phyloP scores from a whole-genome alignment of 2,329 filamentous ascomycete genomes.

The Nemania sp. region DNA sequence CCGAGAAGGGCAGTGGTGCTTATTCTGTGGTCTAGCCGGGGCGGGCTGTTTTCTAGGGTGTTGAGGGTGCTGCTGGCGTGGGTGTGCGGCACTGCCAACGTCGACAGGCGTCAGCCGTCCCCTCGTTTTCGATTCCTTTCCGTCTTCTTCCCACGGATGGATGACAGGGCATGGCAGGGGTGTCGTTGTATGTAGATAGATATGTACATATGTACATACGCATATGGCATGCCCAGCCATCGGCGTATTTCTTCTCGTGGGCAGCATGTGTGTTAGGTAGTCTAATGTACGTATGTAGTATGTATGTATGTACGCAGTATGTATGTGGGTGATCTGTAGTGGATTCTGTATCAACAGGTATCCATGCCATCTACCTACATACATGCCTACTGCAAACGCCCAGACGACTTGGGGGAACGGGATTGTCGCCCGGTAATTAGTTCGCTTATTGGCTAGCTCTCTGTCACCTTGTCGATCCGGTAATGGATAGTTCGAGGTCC shows the following conservation, averaged over 20 bases:
- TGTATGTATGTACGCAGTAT: constrained; percentile 6
- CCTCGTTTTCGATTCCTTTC: background rate
- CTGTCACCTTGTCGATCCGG: constrained; percentile 29
- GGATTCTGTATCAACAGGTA: background rate
- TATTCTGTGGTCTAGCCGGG: constrained; percentile 6
- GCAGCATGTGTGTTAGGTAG: background rate
- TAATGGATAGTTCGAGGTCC: constrained; percentile 9
- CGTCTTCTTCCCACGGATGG: background rate
- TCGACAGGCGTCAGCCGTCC: constrained; percentile 6
- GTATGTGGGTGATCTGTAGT: background rate
- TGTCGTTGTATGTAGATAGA: too few species aligned
- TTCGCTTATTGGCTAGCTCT: constrained; percentile 17
- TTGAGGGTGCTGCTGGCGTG: background rate
- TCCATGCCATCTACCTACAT: background rate
- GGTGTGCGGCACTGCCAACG: constrained; percentile 20
- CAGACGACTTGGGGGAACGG: background rate
- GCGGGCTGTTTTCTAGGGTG: background rate
- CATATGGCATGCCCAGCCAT: background rate
- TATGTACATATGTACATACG: too few species aligned
- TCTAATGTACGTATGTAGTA: background rate
- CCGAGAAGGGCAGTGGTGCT: constrained; percentile 11
- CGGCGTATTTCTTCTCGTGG: constrained; percentile 7
- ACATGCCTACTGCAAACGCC: constrained; percentile 1
- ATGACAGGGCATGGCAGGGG: too few species aligned
- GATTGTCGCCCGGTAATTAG: constrained; percentile 23